Evolutionary conservation across 2,329 filamentous ascomycete species (phyloP).

Genomic region (Dactylellina sp.): DNA sequence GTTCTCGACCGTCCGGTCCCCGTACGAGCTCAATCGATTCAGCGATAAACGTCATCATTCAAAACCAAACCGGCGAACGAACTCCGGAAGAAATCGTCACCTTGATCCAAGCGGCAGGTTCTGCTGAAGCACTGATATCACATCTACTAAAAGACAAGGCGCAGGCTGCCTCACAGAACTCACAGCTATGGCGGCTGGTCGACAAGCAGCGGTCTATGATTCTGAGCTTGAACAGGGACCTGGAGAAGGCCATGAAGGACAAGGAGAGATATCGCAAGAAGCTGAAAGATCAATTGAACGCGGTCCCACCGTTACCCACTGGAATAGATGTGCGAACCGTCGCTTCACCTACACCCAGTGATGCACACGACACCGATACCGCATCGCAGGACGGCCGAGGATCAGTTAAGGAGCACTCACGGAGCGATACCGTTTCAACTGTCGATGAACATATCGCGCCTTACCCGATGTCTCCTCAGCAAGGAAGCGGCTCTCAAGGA

Average conservation of each 20-base stretch:
- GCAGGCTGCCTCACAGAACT: constrained; percentile 86
- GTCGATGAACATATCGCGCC: constrained; percentile 43
- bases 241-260: constrained; percentile 90
- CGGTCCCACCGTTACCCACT: constrained; percentile 64
- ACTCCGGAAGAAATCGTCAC: constrained; percentile 79
- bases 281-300: constrained; percentile 77
- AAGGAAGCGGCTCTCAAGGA: constrained; percentile 10
- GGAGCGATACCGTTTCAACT: constrained; percentile 45
- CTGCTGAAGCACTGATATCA: constrained; percentile 86
- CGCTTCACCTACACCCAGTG: constrained; percentile 61
- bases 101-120: constrained; percentile 85
- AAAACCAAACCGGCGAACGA: constrained; percentile 67
- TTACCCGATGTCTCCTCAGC: constrained; percentile 51
- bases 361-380: constrained; percentile 59
- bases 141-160: constrained; percentile 92
- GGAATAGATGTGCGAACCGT: constrained; percentile 57
- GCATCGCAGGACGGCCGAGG: constrained; percentile 58
- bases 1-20: constrained; percentile 64
- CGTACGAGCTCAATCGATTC: constrained; percentile 93
- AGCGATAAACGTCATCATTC: constrained; percentile 75
- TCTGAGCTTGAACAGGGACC: constrained; percentile 89
- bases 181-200: constrained; percentile 92
- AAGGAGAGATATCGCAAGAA: constrained; percentile 94
- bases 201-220: constrained; percentile 97
- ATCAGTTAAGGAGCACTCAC: constrained; percentile 43